Conservation (phyloP, 2,329 filamentous ascomycete species). For the Pseudocercospora musae region DNA sequence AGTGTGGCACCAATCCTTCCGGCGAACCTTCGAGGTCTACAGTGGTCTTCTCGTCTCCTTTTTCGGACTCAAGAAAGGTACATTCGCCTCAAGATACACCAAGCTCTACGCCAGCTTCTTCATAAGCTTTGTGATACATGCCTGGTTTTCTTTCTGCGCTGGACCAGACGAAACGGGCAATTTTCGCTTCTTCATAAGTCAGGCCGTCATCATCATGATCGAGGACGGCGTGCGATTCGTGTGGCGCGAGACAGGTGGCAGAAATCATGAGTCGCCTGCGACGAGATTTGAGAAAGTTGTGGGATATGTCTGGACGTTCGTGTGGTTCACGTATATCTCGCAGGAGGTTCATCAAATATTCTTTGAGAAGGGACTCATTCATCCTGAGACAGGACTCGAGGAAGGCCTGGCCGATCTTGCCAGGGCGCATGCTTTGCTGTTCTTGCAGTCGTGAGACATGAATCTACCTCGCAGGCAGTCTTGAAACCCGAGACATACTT, state of each 20-base stretch:
- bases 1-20: neutral
- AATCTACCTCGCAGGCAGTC: too few species aligned
- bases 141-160: neutral
- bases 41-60: neutral
- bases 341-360: neutral
- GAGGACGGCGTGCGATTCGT: neutral
- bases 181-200: slow-evolving; percentile 3
- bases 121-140: neutral
- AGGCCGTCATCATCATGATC: slow-evolving; percentile 1
- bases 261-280: neutral
- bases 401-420: neutral
- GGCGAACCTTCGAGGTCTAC: neutral
- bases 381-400: neutral
- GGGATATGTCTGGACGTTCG: slow-evolving; percentile 4
- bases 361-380: neutral
- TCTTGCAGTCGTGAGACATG: neutral
- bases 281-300: neutral
- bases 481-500: too few species aligned
- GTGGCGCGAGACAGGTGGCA: neutral
- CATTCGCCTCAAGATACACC: neutral
- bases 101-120: slow-evolving; percentile 1
- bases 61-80: neutral
- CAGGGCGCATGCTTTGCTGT: neutral
- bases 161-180: neutral
- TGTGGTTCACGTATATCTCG: slow-evolving; percentile 1